These are phyloP conservation scores for Picea mariana DNA, from an alignment of 83 land plant species.

Conservation along the genomic window DNA sequence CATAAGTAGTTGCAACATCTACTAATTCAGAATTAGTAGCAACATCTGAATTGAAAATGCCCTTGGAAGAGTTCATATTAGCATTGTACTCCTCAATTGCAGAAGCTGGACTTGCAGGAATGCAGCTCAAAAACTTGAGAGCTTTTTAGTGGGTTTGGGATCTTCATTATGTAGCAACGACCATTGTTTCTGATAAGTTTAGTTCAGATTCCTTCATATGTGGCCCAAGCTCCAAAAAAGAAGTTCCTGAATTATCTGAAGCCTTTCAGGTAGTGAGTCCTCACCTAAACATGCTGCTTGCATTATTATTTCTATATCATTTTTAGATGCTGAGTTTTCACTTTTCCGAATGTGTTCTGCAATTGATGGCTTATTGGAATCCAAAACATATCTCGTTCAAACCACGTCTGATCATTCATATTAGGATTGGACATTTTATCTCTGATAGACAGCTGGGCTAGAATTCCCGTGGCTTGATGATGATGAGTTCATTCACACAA, in stretches of 20 bases:
- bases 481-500: not conserved
- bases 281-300: not conserved
- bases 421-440: not conserved
- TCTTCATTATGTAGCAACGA: not conserved
- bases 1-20: not conserved
- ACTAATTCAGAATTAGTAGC: not conserved
- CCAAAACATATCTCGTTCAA: not conserved
- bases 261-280: not conserved
- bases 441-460: not conserved
- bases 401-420: not conserved
- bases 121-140: not conserved
- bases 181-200: not conserved
- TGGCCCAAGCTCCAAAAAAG: too few species aligned
- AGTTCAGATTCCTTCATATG: too few species aligned
- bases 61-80: not conserved
- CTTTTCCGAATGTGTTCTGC: not conserved
- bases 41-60: too few species aligned
- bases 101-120: not conserved
- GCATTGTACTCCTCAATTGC: slow-evolving; percentile 3
- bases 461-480: not conserved
- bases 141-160: not conserved
- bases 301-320: too few species aligned
- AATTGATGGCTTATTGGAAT: not conserved
- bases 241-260: not conserved
- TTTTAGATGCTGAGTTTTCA: too few species aligned